Conservation (phyloP, 768 basidiomycete genomes). For the Tricholoma flavovirens region DNA sequence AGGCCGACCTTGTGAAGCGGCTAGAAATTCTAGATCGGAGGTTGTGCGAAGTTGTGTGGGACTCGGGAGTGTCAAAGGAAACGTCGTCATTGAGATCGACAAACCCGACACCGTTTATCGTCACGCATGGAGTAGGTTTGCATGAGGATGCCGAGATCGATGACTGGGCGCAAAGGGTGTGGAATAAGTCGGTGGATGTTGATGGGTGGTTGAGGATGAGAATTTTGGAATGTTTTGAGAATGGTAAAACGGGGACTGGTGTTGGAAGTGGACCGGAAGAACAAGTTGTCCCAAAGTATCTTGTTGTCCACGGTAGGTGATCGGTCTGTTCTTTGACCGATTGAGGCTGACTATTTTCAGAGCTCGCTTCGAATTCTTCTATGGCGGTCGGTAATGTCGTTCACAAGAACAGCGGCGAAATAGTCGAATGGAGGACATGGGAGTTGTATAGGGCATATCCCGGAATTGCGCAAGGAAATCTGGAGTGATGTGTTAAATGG, state of each 20-base stretch:
- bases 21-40: slow-evolving; percentile 41
- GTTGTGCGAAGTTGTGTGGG: slow-evolving; percentile 29
- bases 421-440: slow-evolving; percentile 32
- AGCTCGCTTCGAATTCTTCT: slow-evolving; percentile 13
- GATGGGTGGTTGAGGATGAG: slow-evolving; percentile 37
- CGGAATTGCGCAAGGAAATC: slow-evolving; percentile 36
- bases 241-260: slow-evolving; percentile 28
- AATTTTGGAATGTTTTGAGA: slow-evolving; percentile 35
- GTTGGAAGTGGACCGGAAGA: slow-evolving; percentile 21
- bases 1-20: slow-evolving; percentile 33
- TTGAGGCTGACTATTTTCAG: slow-evolving; percentile 4
- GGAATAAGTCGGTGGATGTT: slow-evolving; percentile 14
- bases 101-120: slow-evolving; percentile 24
- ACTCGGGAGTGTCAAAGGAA: slow-evolving; percentile 27
- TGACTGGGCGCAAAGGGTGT: slow-evolving; percentile 19
- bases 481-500: background rate
- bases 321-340: background rate
- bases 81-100: slow-evolving; percentile 26
- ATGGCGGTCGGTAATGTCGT: slow-evolving; percentile 10
- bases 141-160: slow-evolving; percentile 10
- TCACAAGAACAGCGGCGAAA: slow-evolving; percentile 11
- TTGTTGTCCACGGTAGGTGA: slow-evolving; percentile 36
- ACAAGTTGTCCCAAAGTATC: slow-evolving; percentile 30
- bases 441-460: slow-evolving; percentile 44
- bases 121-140: slow-evolving; percentile 27